Conservation (phyloP, 2,329 filamentous ascomycete genomes). For the Colletotrichum aenigma region DNA sequence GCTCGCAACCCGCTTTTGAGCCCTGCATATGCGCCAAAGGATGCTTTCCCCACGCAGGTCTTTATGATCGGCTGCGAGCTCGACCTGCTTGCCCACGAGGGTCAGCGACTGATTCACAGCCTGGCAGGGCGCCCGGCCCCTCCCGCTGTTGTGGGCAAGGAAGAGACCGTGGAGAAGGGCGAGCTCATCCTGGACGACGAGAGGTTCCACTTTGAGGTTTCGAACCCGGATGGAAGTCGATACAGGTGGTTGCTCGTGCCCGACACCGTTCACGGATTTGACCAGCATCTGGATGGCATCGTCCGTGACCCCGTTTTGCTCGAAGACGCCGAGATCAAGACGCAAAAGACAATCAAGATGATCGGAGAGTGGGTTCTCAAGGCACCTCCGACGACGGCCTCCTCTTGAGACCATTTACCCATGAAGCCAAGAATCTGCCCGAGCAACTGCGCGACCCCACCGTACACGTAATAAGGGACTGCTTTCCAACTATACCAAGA, state of each 20-base stretch:
- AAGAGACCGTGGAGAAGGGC: slow-evolving; percentile 22
- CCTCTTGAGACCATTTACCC: background rate
- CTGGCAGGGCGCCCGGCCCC: slow-evolving; percentile 35
- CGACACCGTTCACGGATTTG: slow-evolving; percentile 33
- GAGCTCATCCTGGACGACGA: slow-evolving; percentile 30
- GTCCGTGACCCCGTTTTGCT: slow-evolving; percentile 23
- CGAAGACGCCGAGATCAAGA: slow-evolving; percentile 29
- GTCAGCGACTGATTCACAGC: slow-evolving; percentile 38
- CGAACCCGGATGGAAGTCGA: slow-evolving; percentile 18
- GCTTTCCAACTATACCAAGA: background rate
- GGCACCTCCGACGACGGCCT: background rate
- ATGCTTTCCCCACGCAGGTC: slow-evolving; percentile 37
- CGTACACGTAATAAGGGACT: background rate
- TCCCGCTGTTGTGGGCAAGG: slow-evolving; percentile 30
- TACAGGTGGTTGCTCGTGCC: slow-evolving; percentile 36
- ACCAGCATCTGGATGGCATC: slow-evolving; percentile 24
- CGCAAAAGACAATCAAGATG: slow-evolving; percentile 25
- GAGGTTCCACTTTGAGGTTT: slow-evolving; percentile 28
- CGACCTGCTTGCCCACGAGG: slow-evolving; percentile 44
- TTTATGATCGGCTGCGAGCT: slow-evolving; percentile 41
- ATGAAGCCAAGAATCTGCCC: background rate
- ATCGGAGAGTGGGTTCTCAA: slow-evolving; percentile 31
- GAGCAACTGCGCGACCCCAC: background rate
- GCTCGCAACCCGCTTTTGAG: slow-evolving; percentile 35
- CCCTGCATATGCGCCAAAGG: slow-evolving; percentile 34